Evolutionary conservation across 257 asterid genomes (phyloP), one percentile per base, ranked within the genome.

Genomic region (Henckelia pumila): DNA sequence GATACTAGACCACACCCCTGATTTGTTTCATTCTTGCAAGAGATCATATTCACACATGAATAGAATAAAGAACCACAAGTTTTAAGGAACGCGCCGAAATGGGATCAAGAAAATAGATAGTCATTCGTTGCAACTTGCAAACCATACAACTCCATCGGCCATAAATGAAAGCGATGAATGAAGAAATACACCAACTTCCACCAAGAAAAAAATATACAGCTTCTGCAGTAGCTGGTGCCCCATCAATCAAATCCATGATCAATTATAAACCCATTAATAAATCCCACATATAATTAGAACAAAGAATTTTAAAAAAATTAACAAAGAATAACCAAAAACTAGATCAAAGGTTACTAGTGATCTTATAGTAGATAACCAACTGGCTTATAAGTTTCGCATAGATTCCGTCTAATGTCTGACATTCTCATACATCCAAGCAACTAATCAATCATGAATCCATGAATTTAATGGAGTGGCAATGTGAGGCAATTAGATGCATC

Each of bases 281-380:
- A 40, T 40, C n/a, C 50, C 50, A 11, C 50, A 2, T n/a, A 40
- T 11, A 11, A 37, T 13, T 40, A 40, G 3, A 3, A 3, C 17
- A 40, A 35, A 32, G 14, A 40, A 13, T 40, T 13, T 37, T 37
- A 9, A 33, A 10, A 35, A 35, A 35, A 40, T 40, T 40, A 40
- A 40, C n/a, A 40, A 40, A 59, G 64, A 35, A 56, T 21, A 25
- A 23, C 16, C 21, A 58, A 69, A 26, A 40, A 4, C 9, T 28
- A n/a, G n/a, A n/a, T n/a, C n/a, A n/a, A n/a, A n/a, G n/a, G n/a
- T n/a, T n/a, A n/a, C n/a, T n/a, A n/a, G n/a, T n/a, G n/a, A 24
- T 59, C 56, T 32, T 24, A 49, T 60, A 49, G 37, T 58, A 68
- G 28, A 17, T 20, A 40, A 68, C 25, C 60, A 17, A 56, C 2